Evolutionary conservation across 1,284 basidiomycete genomes (phyloP).

Genomic region (Tetrapyrgos nigripes): DNA sequence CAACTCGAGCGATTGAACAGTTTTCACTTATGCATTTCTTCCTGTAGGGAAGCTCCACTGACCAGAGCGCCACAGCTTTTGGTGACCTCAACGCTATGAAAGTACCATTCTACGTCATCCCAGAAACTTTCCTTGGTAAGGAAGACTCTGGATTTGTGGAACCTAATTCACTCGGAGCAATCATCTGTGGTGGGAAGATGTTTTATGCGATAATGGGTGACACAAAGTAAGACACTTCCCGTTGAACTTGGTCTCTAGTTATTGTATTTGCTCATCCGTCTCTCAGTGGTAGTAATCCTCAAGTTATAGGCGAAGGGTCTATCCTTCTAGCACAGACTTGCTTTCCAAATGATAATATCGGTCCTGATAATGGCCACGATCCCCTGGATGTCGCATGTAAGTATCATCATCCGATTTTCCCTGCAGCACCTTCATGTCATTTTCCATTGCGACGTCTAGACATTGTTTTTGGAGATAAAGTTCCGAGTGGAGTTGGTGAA

Average conservation of each 20-base stretch:
- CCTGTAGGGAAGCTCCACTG: conserved; percentile 8
- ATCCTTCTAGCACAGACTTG: conserved; percentile 26
- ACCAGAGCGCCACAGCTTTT: conserved; percentile 24
- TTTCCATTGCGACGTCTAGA: conserved; percentile 11
- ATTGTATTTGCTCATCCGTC: not conserved
- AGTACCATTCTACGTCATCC: conserved; percentile 30
- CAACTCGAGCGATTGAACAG: conserved; percentile 1
- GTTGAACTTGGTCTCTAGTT: not conserved
- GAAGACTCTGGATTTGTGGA: conserved; percentile 15
- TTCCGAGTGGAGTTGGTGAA: conserved; percentile 16
- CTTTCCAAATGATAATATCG: conserved; percentile 22
- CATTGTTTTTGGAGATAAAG: conserved; percentile 17
- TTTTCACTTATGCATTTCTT: not conserved
- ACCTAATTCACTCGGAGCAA: conserved; percentile 28
- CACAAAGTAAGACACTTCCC: conserved; percentile 19
- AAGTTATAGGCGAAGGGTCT: conserved; percentile 31
- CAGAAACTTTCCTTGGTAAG: conserved; percentile 19
- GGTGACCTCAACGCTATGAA: conserved; percentile 27
- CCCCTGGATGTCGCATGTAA: conserved; percentile 27
- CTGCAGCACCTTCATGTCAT: not conserved
- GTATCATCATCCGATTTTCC: conserved; percentile 1
- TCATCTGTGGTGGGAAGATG: too few species aligned
- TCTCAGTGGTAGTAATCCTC: conserved; percentile 24
- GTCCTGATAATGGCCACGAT: conserved; percentile 24
- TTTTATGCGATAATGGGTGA: conserved; percentile 32